These are phyloP conservation scores for Yarrowia osloensis DNA, from an alignment of 805 yeast species.

Conservation along the genomic window DNA sequence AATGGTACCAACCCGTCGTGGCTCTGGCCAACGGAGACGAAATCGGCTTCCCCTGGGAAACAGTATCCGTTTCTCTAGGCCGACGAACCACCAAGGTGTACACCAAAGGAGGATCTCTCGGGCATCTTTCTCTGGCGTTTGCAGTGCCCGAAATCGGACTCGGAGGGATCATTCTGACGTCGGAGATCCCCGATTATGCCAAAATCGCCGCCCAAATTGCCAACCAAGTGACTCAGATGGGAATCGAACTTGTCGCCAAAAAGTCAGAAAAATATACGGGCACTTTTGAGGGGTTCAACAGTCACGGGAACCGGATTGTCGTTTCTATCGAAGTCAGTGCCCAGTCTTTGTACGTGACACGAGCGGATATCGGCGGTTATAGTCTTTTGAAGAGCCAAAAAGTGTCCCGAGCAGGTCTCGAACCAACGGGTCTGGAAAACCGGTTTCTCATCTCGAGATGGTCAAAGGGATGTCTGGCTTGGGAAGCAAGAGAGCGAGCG, in stretches of 20 bases:
- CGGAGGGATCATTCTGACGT: constrained; percentile 7
- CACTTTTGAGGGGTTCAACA: not conserved
- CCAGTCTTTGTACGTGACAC: constrained; percentile 11
- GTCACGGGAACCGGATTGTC: not conserved
- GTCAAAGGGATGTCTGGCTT: not conserved
- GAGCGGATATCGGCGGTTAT: not conserved
- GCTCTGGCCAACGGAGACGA: constrained; percentile 16
- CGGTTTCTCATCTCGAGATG: not conserved
- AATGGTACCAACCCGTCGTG: constrained; percentile 5
- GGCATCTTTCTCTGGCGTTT: constrained; percentile 12
- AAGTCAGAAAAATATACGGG: constrained; percentile 5
- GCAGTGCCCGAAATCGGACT: constrained; percentile 9
- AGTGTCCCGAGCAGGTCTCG: not conserved
- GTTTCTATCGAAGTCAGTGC: not conserved
- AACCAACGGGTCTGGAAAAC: not conserved
- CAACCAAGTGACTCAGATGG: not conserved
- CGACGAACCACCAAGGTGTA: constrained; percentile 15
- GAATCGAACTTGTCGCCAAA: not conserved
- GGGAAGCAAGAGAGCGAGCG: constrained; percentile 1
- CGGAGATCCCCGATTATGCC: constrained; percentile 13
- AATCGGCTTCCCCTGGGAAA: constrained; percentile 18
- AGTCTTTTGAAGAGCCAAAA: not conserved
- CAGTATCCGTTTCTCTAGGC: constrained; percentile 8
- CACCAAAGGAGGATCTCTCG: constrained; percentile 17
- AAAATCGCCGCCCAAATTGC: not conserved